Evolutionary conservation across 1,284 basidiomycete species (phyloP), one percentile per base, ranked within the genome.

Genomic region (Rhodotorula mucilaginosa): DNA sequence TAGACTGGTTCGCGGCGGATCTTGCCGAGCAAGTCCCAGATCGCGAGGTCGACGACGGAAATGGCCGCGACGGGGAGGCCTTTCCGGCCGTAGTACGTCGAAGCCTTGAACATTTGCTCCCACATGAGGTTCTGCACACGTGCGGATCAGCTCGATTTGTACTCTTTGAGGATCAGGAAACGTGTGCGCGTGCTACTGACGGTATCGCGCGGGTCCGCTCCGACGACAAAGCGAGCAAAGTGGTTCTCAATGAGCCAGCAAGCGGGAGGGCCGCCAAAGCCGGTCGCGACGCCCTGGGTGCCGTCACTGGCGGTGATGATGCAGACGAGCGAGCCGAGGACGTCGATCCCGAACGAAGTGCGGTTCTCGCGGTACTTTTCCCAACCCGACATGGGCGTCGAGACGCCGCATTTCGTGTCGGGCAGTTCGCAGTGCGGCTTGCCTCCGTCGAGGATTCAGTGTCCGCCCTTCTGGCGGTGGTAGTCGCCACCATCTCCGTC

Each of bases 11-110:
- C 85, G 31, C 80, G 80, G 46, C 85, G 82, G 71, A 86, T 82
- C 79, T 86, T 85, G 67, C 85, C 85, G 23, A 85, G 76, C 2
- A 86, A 80, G 75, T 86, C 85, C 85, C 85, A 86, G 68, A 86
- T 81, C 44, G 85, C 84, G 16, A 82, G 78, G 67, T 82, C 82
- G 73, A 83, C 87, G 6, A 87, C 88, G 19, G 82, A 83, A 68
- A 84, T 81, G 31, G 83, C 84, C 8, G 84, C 84, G 12, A 60
- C 44, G 26, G 59, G 59, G 1, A 60, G 7, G 1, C 59, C 59
- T 46, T 62, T 62, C 29, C 48, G 61, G 10, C 59, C 60, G 47
- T 57, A 52, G 58, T 65, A 63, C 1, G 51, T 52, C 7, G 48
- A 57, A 23, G 67, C 73, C 57, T 79, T 80, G 77, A 78, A 79